These are phyloP conservation scores for Spongispora temasekensis DNA, from an alignment of 1,284 basidiomycete species.

Conservation along the genomic window DNA sequence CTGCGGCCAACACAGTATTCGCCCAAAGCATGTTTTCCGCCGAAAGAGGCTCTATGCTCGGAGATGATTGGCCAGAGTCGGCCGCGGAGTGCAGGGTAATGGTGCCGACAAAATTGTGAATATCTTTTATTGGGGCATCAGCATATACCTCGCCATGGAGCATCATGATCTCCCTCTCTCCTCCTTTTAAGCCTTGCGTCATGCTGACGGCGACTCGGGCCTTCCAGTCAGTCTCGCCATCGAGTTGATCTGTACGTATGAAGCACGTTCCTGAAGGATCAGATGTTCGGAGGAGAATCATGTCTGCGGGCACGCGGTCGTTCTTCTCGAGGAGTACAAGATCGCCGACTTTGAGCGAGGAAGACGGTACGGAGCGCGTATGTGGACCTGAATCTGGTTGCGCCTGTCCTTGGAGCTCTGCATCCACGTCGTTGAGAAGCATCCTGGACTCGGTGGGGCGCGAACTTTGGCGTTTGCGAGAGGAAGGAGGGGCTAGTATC, in stretches of 20 bases:
- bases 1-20: slow-evolving; percentile 96
- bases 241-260: slow-evolving; percentile 96
- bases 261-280: slow-evolving; percentile 93
- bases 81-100: slow-evolving; percentile 73
- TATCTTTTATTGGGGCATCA: slow-evolving; percentile 95
- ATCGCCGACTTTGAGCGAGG: slow-evolving; percentile 89
- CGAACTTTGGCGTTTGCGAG: slow-evolving; percentile 39
- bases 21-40: slow-evolving; percentile 97
- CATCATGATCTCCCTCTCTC: slow-evolving; percentile 62
- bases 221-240: slow-evolving; percentile 99
- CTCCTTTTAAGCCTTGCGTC: slow-evolving; percentile 25
- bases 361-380: slow-evolving; percentile 84
- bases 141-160: slow-evolving; percentile 89
- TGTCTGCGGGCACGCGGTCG: slow-evolving; percentile 94
- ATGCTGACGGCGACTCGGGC: slow-evolving; percentile 77
- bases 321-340: slow-evolving; percentile 95
- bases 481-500: slow-evolving; percentile 62
- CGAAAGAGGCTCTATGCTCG: slow-evolving; percentile 76
- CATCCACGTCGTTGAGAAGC: slow-evolving; percentile 19
- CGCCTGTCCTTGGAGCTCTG: slow-evolving; percentile 19
- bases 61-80: slow-evolving; percentile 43
- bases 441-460: slow-evolving; percentile 23
- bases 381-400: slow-evolving; percentile 44
- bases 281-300: slow-evolving; percentile 87
- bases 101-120: slow-evolving; percentile 94